Evolutionary conservation across 2,329 filamentous ascomycete genomes (phyloP).

Genomic region (Coniochaeta sp.): DNA sequence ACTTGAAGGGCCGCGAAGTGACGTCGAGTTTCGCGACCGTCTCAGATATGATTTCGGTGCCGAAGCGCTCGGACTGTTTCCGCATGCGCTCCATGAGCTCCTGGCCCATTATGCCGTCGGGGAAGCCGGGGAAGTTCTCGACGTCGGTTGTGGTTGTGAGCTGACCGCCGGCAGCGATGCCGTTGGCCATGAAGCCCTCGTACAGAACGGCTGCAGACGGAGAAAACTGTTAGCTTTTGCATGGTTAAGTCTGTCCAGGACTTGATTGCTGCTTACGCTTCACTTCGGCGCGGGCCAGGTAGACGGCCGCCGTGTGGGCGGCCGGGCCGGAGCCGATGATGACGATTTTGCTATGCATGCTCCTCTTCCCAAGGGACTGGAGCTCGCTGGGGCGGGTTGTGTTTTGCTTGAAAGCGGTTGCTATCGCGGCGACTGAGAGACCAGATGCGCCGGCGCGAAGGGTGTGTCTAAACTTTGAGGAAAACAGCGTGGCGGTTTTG

Average conservation of each 20-base stretch:
- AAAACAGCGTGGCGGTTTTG: constrained; percentile 78
- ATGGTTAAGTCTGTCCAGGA: background rate
- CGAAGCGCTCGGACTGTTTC: constrained; percentile 82
- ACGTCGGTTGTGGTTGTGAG: constrained; percentile 97
- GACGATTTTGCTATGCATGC: constrained; percentile 90
- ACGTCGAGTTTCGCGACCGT: constrained; percentile 87
- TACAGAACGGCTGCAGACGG: constrained; percentile 66
- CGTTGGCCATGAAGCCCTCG: constrained; percentile 96
- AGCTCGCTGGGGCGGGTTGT: constrained; percentile 22
- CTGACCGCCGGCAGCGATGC: constrained; percentile 92
- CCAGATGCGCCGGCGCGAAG: constrained; percentile 67
- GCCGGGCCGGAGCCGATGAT: constrained; percentile 94
- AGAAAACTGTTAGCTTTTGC: constrained; percentile 2
- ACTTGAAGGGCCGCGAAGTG: constrained; percentile 77
- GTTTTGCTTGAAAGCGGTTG: constrained; percentile 52
- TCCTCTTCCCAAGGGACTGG: constrained; percentile 38
- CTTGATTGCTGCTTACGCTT: constrained; percentile 50
- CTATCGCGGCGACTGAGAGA: constrained; percentile 63
- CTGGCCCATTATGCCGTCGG: constrained; percentile 75
- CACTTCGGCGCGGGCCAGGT: constrained; percentile 88
- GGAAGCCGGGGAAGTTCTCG: constrained; percentile 97
- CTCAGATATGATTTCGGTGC: constrained; percentile 87
- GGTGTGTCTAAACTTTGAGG: constrained; percentile 69
- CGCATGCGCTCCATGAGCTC: constrained; percentile 96
- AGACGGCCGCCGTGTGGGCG: constrained; percentile 94